Evolutionary conservation across 345 rosid genomes (phyloP).

Genomic region (Hibiscus mutabilis): DNA sequence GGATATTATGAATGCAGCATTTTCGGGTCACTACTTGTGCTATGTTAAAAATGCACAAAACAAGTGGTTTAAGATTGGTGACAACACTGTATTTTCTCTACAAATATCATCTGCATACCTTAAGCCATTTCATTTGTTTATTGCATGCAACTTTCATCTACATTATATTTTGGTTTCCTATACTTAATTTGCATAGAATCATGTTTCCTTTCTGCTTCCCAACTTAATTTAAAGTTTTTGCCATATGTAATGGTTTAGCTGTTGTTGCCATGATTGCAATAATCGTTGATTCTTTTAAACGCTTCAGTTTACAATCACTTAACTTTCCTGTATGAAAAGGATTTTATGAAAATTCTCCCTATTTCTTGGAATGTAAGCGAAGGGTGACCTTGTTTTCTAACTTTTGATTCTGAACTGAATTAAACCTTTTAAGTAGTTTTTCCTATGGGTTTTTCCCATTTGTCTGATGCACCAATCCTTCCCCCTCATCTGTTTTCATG

Average conservation of each 20-base stretch:
- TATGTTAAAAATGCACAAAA: slow-evolving; percentile 71
- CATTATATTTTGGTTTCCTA: neutral
- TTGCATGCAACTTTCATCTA: neutral
- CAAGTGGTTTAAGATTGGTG: slow-evolving; percentile 96
- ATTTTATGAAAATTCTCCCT: neutral
- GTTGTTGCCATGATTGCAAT: neutral
- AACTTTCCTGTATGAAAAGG: neutral
- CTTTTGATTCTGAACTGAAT: neutral
- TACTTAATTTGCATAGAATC: neutral
- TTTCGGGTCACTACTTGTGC: slow-evolving; percentile 94
- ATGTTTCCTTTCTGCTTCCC: neutral
- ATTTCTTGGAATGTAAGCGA: neutral
- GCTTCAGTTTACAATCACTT: neutral
- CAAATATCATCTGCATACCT: slow-evolving; percentile 6
- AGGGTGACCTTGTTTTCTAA: neutral
- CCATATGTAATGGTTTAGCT: neutral
- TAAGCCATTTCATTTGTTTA: slow-evolving; percentile 1
- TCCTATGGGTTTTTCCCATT: neutral
- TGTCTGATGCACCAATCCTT: neutral
- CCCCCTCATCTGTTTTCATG: neutral
- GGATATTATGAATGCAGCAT: slow-evolving; percentile 88
- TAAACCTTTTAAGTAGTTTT: neutral
- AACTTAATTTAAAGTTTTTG: neutral
- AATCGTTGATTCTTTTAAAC: neutral
- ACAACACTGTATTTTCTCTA: slow-evolving; percentile 56